Base-by-base conservation (phyloP, 139 green algal genomes). In the Asterochloris sp. region DNA sequence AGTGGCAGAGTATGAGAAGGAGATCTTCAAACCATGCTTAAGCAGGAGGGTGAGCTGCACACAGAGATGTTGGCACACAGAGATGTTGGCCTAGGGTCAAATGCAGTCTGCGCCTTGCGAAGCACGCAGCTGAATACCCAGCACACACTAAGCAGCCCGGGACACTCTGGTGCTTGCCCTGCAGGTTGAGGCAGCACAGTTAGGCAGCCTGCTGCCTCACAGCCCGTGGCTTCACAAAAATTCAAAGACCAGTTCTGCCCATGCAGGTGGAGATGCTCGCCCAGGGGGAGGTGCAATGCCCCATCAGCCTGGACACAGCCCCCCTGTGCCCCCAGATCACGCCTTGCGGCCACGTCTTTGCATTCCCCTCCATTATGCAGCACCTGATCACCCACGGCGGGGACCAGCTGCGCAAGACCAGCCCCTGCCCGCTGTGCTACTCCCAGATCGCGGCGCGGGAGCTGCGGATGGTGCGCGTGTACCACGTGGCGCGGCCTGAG, bases 291-390 rank as follows among this genome's bases (percentile, higher is more conserved):
- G 47, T 95, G 28, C 85, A 90, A 64, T 98, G 95, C 89, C 94
- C 95, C 79, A 97, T 98, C 74, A 91, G 83, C 28, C 88, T 98
- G 68, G 92, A 97, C 27, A 82, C 69, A 26, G 86, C 90, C n/a
- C 91, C 91, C 11, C 60, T 89, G 13, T 93, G 88, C 78, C 92
- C 94, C 6, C 91, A 96, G 84, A 94, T 98, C 83, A 98, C 93
- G 8, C 91, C 92, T 19, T 98, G 95, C 84, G 95, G 95, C 74
- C 95, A 98, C 84, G 84, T 96, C 11, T 97, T 96, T 82, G 91
- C 86, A 68, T 95, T 96, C 81, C 85, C 89, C 17, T 87, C 89
- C 82, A 96, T 98, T 85, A 93, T 97, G 86, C 88, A 89, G 67
- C 93, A 95, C 87, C 88, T 97, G n/a, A 80, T 96, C 24, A 60